Evolutionary conservation across 148 eudicot species (phyloP).

Genomic region (Chenopodium album): DNA sequence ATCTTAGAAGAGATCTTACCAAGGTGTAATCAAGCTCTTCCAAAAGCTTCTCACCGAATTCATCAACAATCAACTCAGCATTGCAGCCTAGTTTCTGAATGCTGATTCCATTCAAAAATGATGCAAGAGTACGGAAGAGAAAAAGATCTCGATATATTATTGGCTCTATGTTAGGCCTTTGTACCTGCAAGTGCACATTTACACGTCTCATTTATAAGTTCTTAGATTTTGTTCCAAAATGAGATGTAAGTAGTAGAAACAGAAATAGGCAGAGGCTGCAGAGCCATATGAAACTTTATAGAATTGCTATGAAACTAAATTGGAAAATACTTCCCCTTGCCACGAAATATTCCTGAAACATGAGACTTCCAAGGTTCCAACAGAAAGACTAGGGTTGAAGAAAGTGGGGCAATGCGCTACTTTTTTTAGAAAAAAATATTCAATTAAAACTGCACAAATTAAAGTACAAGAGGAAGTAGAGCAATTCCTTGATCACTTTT

Average conservation of each 20-base stretch:
- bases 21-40: slow-evolving; percentile 98
- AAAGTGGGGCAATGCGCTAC: neutral
- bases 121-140: slow-evolving; percentile 94
- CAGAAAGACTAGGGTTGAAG: neutral
- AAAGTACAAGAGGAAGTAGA: too few species aligned
- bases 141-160: slow-evolving; percentile 91
- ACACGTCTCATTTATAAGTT: slow-evolving; percentile 16
- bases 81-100: slow-evolving; percentile 95
- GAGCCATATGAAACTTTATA: neutral
- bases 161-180: slow-evolving; percentile 96
- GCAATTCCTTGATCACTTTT: too few species aligned
- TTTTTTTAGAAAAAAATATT: too few species aligned
- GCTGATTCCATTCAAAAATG: slow-evolving; percentile 92
- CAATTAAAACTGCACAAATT: too few species aligned
- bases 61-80: slow-evolving; percentile 98
- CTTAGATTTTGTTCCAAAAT: neutral
- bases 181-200: slow-evolving; percentile 59
- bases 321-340: neutral
- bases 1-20: slow-evolving; percentile 42
- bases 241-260: neutral
- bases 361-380: neutral
- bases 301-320: neutral
- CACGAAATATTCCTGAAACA: neutral
- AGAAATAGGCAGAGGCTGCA: neutral
- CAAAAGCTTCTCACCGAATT: slow-evolving; percentile 97